Evolutionary conservation across 2,329 filamentous ascomycete species (phyloP).

Genomic region (Ceratocystis cubensis): DNA sequence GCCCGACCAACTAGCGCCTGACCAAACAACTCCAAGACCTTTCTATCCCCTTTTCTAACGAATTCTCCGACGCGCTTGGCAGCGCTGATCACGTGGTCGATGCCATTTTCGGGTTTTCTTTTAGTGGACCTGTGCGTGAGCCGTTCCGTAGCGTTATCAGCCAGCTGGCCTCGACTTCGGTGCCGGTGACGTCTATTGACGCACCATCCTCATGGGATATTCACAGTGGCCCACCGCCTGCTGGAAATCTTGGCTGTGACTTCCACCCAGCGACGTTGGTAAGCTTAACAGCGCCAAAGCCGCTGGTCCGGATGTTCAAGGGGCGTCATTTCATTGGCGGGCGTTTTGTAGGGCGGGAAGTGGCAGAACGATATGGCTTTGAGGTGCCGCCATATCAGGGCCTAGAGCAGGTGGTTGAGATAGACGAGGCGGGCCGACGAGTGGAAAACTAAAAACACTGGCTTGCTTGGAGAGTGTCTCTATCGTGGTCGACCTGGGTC

Average conservation of each 20-base stretch:
- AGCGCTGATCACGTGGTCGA: constrained; percentile 74
- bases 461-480: no score
- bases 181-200: constrained; percentile 81
- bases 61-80: constrained; percentile 56
- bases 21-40: constrained; percentile 75
- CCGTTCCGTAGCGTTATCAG: constrained; percentile 76
- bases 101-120: constrained; percentile 92
- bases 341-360: constrained; percentile 61
- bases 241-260: constrained; percentile 59
- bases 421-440: constrained; percentile 40
- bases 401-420: constrained; percentile 78
- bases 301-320: constrained; percentile 67
- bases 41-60: constrained; percentile 67
- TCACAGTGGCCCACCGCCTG: constrained; percentile 53
- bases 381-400: constrained; percentile 74
- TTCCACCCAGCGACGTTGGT: constrained; percentile 74
- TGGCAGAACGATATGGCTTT: constrained; percentile 76
- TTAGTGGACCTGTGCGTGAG: constrained; percentile 81
- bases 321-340: constrained; percentile 90
- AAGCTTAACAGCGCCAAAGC: constrained; percentile 87
- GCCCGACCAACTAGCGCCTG: constrained; percentile 46
- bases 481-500: no score
- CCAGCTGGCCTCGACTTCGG: constrained; percentile 55
- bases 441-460: constrained; percentile 27
- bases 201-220: constrained; percentile 94